Evolutionary conservation across 1,284 basidiomycete genomes (phyloP), one percentile per base, ranked within the genome.

Genomic region (Ganoderma lingzhi): DNA sequence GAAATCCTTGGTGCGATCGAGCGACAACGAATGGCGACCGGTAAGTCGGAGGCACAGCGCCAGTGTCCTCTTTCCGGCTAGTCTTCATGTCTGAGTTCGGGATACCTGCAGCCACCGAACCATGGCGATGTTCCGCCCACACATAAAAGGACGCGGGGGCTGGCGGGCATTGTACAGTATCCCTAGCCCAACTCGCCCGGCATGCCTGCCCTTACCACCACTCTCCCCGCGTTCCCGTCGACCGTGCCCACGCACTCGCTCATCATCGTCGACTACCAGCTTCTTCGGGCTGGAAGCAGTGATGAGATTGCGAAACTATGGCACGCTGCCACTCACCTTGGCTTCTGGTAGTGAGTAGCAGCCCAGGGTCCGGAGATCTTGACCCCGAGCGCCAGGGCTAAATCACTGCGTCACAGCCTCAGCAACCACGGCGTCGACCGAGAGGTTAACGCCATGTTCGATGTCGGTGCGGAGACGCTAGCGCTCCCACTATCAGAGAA

Each of bases 401-500:
- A 68, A 65, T 30, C 28, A 30, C 51, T 19, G 23, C 14, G 12
- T 30, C 55, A 35, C 65, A 91, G 89, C 73, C 76, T 91, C 60
- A 89, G 88, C 76, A 90, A 90, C 75, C 88, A 92, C 74, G 88
- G 84, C 2, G 83, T 82, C n/a, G 84, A 87, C 35, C 76, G 84
- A n/a, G 83, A 86, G 69, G 87, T 85, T 6, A 79, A 84, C 63
- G 78, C 76, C 2, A 90, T 91, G 88, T 92, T 91, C 69, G 84
- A 85, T 5, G 83, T 91, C 78, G 89, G 88, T 6, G 81, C 81
- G 6, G 85, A 86, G 69, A 88, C 86, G 0, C 86, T 92, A 82
- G 81, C 82, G 2, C 80, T 92, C 0, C 88, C 91, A 0, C 67
- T 88, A 30, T 86, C 87, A 51, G 90, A 92, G 75, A 90, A 90